Evolutionary conservation across 2,329 filamentous ascomycete genomes (phyloP), one percentile per base, ranked within the genome.

Genomic region (Fusarium fujikuroi): DNA sequence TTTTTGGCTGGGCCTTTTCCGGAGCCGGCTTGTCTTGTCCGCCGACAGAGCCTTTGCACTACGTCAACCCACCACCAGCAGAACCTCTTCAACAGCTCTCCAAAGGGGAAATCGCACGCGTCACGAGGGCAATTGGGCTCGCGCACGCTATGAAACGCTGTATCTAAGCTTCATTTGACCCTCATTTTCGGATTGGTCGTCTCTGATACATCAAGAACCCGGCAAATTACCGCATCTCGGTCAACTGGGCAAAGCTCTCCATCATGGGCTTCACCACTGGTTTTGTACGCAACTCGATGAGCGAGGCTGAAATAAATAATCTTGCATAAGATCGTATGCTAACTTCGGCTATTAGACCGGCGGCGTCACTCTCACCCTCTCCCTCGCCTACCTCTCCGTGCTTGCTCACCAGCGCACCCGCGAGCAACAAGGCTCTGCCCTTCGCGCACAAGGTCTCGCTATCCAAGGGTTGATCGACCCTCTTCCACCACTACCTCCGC

Each of bases 281-380:
- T 76, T 93, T 95, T 81, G 93, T 95, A 87, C 73, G 91, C 85
- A 50, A 47, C 28, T n/a, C 36, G 40, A 52, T 30, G 34, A 69
- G 43, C 43, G n/a, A 36, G 42, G 60, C 14, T 25, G 37, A 57
- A 43, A 12, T 39, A 57, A 43, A 12, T 39, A 42, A 37, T 34
- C 23, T 21, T 60, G 50, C 15, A 60, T 53, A 32, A 19, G 16
- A 37, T 21, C 19, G 34, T 23, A 23, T 56, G 36, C 75, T 70
- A 62, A 71, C 43, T 43, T 37, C 37, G 19, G 36, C 43, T 60
- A 14, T 39, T 74, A 95, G 92, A 90, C 92, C 73, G 91, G 92
- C 79, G 93, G 93, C 75, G 89, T 94, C 63, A 92, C 93, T 73
- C 85, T 95, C 69, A 95, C 93, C 54, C 89, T 93, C 68, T 91